Base-by-base conservation (phyloP, 1,139 yeast genomes). In the Sugiyamaella japonica region DNA sequence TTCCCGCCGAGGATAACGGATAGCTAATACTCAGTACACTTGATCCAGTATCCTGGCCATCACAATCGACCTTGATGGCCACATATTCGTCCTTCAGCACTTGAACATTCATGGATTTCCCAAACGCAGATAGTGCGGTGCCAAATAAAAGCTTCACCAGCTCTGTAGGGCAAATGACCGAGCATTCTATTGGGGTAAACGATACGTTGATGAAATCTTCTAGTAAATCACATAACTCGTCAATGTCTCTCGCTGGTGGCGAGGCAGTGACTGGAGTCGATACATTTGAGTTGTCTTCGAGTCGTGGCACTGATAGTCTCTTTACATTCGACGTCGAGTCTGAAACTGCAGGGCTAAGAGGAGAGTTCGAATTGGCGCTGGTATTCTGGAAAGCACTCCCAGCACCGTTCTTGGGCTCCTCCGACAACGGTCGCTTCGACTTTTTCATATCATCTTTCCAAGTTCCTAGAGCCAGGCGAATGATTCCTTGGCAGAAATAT, bases 11-110 rank as follows among this genome's bases (percentile, higher is more conserved):
- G 0, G 86, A 78, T 17, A 85, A 70, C 2, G 90, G 90, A 50
- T 77, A 75, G 0, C 87, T 83, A 31, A 85, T 70, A 56, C 81
- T 81, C 52, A 85, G 66, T 8, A 85, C 83, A 43, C 84, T 71
- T 40, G 78, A 72, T 38, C 83, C 83, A 55, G 77, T 82, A 60
- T 76, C 78, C 16, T 76, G 74, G 0, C 89, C 86, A 58, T 83
- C 87, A 53, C 82, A 79, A 59, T 83, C 85, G 2, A 85, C 80
- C 58, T 83, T 86, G 34, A 85, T 70, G 29, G 79, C 79, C 38
- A 83, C 70, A 63, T 79, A 85, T 23, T 72, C 71, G 31, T 78
- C 78, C 0, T 73, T 71, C 8, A 83, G 61, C n/a, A 82, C 63
- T 54, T 76, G 64, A 2, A 81, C 80, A 9, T 46, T 57, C 28